Base-by-base conservation (phyloP, 352 stramenopile species). In the Phytophthora capsici region DNA sequence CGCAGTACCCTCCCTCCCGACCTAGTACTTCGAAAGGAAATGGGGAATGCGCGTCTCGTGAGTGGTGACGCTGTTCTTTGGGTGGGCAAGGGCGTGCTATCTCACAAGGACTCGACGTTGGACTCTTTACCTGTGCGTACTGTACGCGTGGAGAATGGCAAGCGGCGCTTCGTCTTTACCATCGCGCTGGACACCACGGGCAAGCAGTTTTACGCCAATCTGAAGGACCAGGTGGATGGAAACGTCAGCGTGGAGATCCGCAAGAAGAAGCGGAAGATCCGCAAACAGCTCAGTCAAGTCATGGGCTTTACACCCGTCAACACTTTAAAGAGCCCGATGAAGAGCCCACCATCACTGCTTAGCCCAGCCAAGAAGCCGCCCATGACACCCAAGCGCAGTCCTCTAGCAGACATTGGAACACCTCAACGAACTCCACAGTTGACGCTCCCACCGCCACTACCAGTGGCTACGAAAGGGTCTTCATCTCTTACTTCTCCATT, bases 211-310 rank as follows among this genome's bases (percentile, higher is more conserved):
- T 73, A 89, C n/a, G 26, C 58, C 0, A 77, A 93, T 6, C 60
- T 95, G 1, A 89, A 88, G 25, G 63, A 77, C 12, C 87, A 95
- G 30, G 79, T 90, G 17, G 83, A 90, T 4, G 84, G 82, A 41
- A 82, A 89, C 22, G 47, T 56, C 0, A 73, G 71, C 0, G 48
- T 86, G 14, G 80, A 89, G 34, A 62, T 88, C 25, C 79, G 75
- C 46, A 79, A 77, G 44, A 93, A 91, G 66, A 92, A 89, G 70
- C 81, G 85, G 44, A 93, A 94, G 75, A 90, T 94, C 60, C 81
- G 84, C 30, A 86, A 87, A 28, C 71, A 90, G 46, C 54, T 94
- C 28, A 84, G 48, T 37, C 73, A 89, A 46, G 70, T 62, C 47
- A 77, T 69, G 62, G 84, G 84, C 43, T 93, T 93, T 38, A 78